Evolutionary conservation across 2,329 filamentous ascomycete species (phyloP), one percentile per base, ranked within the genome.

Genomic region (Epicoccum nigrum): DNA sequence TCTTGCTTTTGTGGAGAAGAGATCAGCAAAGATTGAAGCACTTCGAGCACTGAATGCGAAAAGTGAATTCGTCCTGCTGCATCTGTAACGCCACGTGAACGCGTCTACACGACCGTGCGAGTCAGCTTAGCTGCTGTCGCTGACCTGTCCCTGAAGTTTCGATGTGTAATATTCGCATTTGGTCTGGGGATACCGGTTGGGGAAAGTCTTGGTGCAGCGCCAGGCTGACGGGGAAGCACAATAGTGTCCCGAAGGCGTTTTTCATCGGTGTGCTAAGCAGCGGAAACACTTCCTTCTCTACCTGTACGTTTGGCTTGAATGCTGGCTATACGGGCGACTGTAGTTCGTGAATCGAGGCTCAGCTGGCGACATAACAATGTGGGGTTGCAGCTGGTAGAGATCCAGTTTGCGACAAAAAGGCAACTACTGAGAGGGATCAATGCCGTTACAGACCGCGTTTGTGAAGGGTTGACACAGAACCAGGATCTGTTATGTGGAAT

Each of bases 81-180:
- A 35, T 41, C 37, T 42, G 48, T 37, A 25, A 35, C 37, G 12
- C 33, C n/a, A n/a, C n/a, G n/a, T n/a, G n/a, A n/a, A n/a, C n/a
- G n/a, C n/a, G n/a, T n/a, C 7, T 1, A 16, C 13, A 25, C 16
- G 13, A 34, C 23, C 3, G n/a, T 8, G 27, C 27, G 15, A 39
- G 38, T 47, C 32, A 33, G 31, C 16, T 15, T 4, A 3, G 2
- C 5, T 12, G 20, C 2, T 33, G 38, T 33, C 17, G 13, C 28
- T 46, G 38, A 37, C 37, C 43, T 46, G 49, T 47, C 49, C 38
- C 13, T 30, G 32, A 28, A 23, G 39, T 52, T 52, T 52, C 39
- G 33, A 47, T 52, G 38, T 43, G 49, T 47, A 52, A 52, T 38
- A 47, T 16, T 27, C 13, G 23, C 15, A 13, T 16, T 34, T 43